These are phyloP conservation scores for Aciculoconidium aculeatum DNA, from an alignment of 805 yeast genomes.

Conservation along the genomic window DNA sequence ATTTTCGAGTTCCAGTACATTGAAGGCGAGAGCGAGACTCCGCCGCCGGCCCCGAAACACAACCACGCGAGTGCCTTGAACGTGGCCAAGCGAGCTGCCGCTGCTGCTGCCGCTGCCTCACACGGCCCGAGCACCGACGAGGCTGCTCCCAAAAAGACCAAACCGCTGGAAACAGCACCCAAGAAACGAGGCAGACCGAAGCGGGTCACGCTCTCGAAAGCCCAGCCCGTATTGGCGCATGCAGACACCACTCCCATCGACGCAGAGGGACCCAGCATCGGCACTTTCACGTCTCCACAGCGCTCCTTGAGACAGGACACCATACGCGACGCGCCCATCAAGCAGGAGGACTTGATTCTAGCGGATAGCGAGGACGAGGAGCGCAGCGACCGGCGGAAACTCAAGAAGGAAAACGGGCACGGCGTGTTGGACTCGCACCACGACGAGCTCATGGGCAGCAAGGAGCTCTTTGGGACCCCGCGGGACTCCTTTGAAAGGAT, in stretches of 20 bases:
- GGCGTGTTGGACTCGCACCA: conserved; percentile 11
- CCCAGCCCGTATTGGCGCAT: conserved; percentile 24
- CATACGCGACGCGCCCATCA: conserved; percentile 34
- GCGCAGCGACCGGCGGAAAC: too few relatives aligned
- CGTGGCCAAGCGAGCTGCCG: conserved; percentile 24
- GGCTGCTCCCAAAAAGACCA: conserved; percentile 8
- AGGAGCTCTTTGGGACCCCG: conserved; percentile 38
- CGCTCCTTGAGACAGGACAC: conserved; percentile 26
- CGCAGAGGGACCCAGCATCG: conserved; percentile 23
- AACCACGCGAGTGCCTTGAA: conserved; percentile 42
- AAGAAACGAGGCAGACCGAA: conserved; percentile 35
- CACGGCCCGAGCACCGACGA: conserved; percentile 8
- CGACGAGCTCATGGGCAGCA: conserved; percentile 33
- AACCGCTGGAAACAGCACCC: conserved; percentile 20
- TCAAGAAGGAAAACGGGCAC: conserved; percentile 4
- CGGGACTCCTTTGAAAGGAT: conserved; percentile 31
- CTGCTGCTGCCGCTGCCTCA: conserved; percentile 4
- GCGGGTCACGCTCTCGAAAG: conserved; percentile 19
- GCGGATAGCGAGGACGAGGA: conserved; percentile 30
- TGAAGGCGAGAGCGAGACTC: conserved; percentile 34
- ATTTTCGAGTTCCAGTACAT: conserved; percentile 23
- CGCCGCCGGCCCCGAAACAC: conserved; percentile 45
- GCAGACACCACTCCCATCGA: conserved; percentile 31
- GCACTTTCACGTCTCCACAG: conserved; percentile 21
- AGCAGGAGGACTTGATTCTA: conserved; percentile 32